Base-by-base conservation (phyloP, 2,329 filamentous ascomycete species). In the Plenodomus tracheiphilus region DNA sequence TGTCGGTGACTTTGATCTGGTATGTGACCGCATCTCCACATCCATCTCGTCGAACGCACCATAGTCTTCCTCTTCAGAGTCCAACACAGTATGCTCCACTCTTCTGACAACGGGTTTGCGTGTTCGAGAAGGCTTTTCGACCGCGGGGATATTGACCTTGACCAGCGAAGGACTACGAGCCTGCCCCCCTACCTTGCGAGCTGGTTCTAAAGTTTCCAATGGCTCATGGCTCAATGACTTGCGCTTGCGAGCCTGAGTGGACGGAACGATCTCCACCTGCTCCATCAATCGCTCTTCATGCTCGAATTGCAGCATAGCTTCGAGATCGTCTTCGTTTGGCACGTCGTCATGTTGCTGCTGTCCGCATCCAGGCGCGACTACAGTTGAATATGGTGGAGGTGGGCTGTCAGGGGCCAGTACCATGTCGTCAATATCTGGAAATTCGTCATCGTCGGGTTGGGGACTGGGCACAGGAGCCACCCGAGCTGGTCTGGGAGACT, bases 301-400 rank as follows among this genome's bases (percentile, higher is more conserved):
- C 34, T 59, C 51, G 20, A 55, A 18, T 20, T 46, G 48, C 30
- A 53, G 43, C 35, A 43, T 55, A 34, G 41, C 38, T 38, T 58
- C 58, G n/a, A 54, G 41, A 22, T 51, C 48, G 20, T 58, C 42
- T 10, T 56, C 46, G 34, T 45, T 40, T 15, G 22, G 39, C 13
- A 16, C 19, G 3, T 47, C 45, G 19, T 43, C 41, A 20, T 28
- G 39, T 16, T 39, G 18, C 25, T 41, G 36, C 17, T 40, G 38
- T 44, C 37, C 45, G 30, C 30, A 44, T 10, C 41, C 42, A 37
- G 16, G 6, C 25, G 69, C 65, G 20, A 75, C 28, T 11, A 32
- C 64, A 0, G 74, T 77, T 2, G 77, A 79, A 51, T 79, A 79
- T 4, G 77, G 77, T 7, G 70, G 70, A 16, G 70, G 70, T 13